A percentile compares a stretch with the other conserved stretches of the same genome.
These are phyloP conservation scores for Excoecaria cochinchinensis DNA, from an alignment of 345 rosid genomes.

Conservation along the genomic window DNA sequence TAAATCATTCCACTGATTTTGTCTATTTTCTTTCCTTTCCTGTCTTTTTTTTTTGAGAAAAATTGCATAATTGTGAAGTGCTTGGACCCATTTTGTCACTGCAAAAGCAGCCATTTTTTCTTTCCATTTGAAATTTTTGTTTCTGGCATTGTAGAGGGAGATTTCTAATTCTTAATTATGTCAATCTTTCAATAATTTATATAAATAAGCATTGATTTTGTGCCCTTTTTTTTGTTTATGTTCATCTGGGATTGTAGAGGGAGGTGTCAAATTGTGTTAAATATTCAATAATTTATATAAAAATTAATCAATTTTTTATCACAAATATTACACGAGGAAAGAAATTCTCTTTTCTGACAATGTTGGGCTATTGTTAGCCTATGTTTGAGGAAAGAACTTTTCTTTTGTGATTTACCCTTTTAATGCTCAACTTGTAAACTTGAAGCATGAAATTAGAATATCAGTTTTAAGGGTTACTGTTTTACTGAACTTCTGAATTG, in stretches of 20 bases:
- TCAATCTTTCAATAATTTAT: constrained; percentile 24
- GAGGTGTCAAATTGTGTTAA: no score
- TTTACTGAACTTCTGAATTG: constrained; percentile 1
- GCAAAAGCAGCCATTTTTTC: constrained; percentile 28
- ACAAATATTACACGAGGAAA: not conserved
- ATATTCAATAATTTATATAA: no score
- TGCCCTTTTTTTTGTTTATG: no score
- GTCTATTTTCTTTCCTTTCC: no score
- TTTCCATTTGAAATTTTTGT: not conserved
- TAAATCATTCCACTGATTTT: no score
- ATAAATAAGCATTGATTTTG: constrained; percentile 2
- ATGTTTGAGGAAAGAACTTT: not conserved
- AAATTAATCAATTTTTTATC: not conserved
- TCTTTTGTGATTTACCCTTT: not conserved
- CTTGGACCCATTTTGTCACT: no score
- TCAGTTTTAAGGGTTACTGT: not conserved
- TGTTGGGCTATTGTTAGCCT: not conserved
- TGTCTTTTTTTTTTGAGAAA: no score
- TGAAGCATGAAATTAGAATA: not conserved
- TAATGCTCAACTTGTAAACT: not conserved
- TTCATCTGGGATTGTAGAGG: no score
- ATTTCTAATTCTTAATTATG: constrained; percentile 17
- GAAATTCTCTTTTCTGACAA: not conserved
- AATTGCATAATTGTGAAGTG: no score
- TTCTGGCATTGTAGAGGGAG: no score